Evolutionary conservation across 208 protist genomes (phyloP).

Genomic region (Trypanosoma brucei): DNA sequence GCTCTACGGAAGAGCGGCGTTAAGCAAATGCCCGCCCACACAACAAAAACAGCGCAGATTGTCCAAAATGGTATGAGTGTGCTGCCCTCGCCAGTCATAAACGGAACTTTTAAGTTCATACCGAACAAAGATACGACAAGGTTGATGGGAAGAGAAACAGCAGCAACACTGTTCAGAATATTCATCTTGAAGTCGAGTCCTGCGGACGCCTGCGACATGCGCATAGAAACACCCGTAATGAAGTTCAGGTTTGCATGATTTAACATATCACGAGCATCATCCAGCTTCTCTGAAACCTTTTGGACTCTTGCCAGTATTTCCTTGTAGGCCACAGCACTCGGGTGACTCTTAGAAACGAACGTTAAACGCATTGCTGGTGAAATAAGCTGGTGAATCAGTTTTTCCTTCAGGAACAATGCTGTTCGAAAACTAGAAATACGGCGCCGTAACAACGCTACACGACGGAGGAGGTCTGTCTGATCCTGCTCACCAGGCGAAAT

Average conservation of each 20-base stretch:
- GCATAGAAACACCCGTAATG: slow-evolving; percentile 77
- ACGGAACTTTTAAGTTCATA: slow-evolving; percentile 89
- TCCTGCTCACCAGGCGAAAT: slow-evolving; percentile 74
- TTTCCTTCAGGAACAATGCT: slow-evolving; percentile 65
- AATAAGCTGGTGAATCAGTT: slow-evolving; percentile 61
- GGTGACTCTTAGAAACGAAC: slow-evolving; percentile 32
- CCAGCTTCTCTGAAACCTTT: slow-evolving; percentile 64
- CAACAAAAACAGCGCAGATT: slow-evolving; percentile 56
- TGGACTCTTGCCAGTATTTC: slow-evolving; percentile 49
- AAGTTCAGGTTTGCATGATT: slow-evolving; percentile 87
- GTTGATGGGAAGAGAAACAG: slow-evolving; percentile 82
- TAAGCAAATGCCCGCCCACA: slow-evolving; percentile 55
- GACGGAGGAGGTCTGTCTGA: slow-evolving; percentile 76
- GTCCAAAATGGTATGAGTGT: slow-evolving; percentile 58
- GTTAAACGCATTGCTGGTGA: slow-evolving; percentile 57
- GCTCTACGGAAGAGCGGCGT: slow-evolving; percentile 44
- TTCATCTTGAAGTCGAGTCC: slow-evolving; percentile 83
- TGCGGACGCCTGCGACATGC: slow-evolving; percentile 81
- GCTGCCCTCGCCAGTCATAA: slow-evolving; percentile 42
- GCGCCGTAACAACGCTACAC: slow-evolving; percentile 65
- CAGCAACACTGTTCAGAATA: slow-evolving; percentile 69
- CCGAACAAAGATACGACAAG: slow-evolving; percentile 82
- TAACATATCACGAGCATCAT: slow-evolving; percentile 71
- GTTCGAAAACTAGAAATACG: slow-evolving; percentile 61
- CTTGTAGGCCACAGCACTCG: slow-evolving; percentile 8